Base-by-base conservation (phyloP, 1,284 basidiomycete genomes). In the Trametes versicolor region DNA sequence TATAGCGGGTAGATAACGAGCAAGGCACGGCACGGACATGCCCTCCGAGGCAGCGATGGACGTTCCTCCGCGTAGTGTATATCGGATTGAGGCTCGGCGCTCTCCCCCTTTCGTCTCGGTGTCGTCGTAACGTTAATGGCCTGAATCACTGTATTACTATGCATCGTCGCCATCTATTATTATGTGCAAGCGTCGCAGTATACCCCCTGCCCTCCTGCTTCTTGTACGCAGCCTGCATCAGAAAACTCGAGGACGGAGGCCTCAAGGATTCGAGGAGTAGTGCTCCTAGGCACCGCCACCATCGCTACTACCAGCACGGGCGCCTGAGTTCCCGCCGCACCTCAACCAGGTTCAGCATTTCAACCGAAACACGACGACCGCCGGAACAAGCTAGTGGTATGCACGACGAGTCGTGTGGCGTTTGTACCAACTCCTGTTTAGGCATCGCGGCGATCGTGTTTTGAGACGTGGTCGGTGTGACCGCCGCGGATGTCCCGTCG, bases 1-100 rank as follows among this genome's bases (percentile, higher is more conserved):
- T 90, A 72, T 90, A 82, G 79, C 65, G 54, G 48, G 51, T 32
- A 21, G 29, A 25, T 6, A 43, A 4, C 19, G 15, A 43, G 27
- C 32, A 29, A 29, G 12, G 48, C 27, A 48, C 17, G 36, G 50
- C 32, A 62, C 55, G 43, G 54, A 41, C 47, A 39, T 13, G 41
- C 39, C 47, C 37, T 39, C 27, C 12, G 21, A 47, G 17, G 48
- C 58, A 57, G 70, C 36, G 58, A 29, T 34, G 37, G 4, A 45
- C 27, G 23, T 34, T 1, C 32, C 57, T 37, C 9, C 25, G 32
- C 13, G 47, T 12, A 27, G 61, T 17, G 55, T 50, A 29, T 41
- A 61, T 47, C 48, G 13, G 41, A 49, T n/a, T 29, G 53, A 29
- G 58, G 6, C 58, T 51, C 43, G 25, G 43, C 45, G 48, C 37